Evolutionary conservation across 2,329 filamentous ascomycete species (phyloP).

Genomic region (Colletotrichum higginsianum): DNA sequence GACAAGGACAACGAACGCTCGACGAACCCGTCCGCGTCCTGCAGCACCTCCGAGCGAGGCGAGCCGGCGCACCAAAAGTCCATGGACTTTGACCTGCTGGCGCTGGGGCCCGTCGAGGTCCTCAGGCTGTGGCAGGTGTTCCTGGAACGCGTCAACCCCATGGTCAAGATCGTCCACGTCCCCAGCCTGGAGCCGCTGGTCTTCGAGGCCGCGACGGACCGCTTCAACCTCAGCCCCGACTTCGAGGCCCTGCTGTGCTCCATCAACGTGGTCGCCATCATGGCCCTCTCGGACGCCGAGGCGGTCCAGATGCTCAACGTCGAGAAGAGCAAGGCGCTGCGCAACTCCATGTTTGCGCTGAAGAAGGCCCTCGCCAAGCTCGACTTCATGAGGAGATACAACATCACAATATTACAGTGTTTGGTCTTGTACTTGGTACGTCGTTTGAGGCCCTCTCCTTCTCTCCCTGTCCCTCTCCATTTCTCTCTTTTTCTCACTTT

Average conservation of each 20-base stretch:
- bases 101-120: constrained; percentile 15
- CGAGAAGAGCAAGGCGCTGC: constrained; percentile 63
- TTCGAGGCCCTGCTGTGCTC: constrained; percentile 75
- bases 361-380: constrained; percentile 64
- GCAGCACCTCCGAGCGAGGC: neutral
- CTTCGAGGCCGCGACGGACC: constrained; percentile 49
- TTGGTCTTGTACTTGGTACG: constrained; percentile 72
- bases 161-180: constrained; percentile 80
- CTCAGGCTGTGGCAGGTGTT: constrained; percentile 81
- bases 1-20: constrained; percentile 1
- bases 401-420: constrained; percentile 71
- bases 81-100: constrained; percentile 33
- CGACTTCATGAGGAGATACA: constrained; percentile 71
- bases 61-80: neutral
- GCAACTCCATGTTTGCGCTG: constrained; percentile 65
- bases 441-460: constrained; percentile 52
- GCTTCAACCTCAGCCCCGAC: constrained; percentile 31
- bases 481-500: too few species aligned
- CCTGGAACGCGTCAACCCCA: constrained; percentile 80
- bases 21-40: constrained; percentile 1
- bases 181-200: constrained; percentile 64
- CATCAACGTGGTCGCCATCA: constrained; percentile 72
- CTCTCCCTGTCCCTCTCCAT: too few species aligned
- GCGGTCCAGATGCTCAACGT: constrained; percentile 66
- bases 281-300: constrained; percentile 71